Conservation (phyloP, 306 rosid species). For the Inga leiocalycina region DNA sequence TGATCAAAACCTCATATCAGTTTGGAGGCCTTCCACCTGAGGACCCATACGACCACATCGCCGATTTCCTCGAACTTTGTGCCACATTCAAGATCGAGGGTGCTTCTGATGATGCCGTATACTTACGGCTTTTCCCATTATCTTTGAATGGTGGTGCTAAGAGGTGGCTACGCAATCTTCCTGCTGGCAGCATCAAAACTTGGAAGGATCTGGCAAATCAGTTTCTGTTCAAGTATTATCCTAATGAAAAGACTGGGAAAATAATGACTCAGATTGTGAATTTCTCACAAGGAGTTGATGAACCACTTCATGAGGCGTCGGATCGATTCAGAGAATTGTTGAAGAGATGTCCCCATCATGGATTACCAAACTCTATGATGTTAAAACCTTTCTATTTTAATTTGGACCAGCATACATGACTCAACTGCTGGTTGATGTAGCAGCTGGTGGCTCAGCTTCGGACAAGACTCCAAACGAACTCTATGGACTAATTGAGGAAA, state of each 20-base stretch:
- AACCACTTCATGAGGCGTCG: background rate
- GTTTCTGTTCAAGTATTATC: background rate
- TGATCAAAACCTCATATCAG: background rate
- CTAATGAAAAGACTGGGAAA: fast-evolving
- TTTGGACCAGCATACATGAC: background rate
- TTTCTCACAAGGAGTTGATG: background rate
- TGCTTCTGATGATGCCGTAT: background rate
- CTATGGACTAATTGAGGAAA: background rate
- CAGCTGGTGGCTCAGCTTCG: background rate
- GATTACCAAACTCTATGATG: background rate
- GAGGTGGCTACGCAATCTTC: background rate
- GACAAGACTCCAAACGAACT: background rate
- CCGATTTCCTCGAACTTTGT: background rate
- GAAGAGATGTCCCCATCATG: background rate
- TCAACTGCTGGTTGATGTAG: background rate
- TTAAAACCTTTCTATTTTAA: background rate
- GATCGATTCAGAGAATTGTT: background rate
- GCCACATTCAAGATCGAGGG: background rate
- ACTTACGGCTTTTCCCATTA: background rate
- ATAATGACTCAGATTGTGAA: background rate
- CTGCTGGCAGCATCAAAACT: background rate
- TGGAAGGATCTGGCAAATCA: background rate
- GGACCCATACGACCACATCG: background rate
- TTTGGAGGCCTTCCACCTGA: background rate
- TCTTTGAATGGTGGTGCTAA: background rate